These are phyloP conservation scores for Metschnikowia lunata DNA, from an alignment of 805 yeast species.

Conservation along the genomic window DNA sequence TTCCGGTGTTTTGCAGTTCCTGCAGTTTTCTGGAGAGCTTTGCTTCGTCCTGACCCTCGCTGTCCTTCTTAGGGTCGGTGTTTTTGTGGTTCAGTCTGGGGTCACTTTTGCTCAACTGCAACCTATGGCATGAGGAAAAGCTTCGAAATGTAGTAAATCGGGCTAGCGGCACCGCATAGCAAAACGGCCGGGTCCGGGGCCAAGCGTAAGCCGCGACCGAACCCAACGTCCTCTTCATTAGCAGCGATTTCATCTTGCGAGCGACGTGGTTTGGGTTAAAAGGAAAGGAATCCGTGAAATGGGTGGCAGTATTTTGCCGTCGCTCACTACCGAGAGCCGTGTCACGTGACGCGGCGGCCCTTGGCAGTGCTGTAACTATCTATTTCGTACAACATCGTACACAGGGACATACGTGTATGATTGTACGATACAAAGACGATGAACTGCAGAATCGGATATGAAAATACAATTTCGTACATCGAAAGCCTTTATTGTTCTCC, in stretches of 20 bases:
- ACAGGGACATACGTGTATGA: no score
- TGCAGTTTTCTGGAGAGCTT: no score
- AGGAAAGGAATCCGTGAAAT: background rate
- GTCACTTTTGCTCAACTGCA: slow-evolving; percentile 4
- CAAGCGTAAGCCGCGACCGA: background rate
- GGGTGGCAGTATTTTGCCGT: slow-evolving; percentile 3
- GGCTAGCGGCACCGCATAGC: background rate
- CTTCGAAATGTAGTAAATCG: slow-evolving; percentile 1
- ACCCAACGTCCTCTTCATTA: slow-evolving; percentile 4
- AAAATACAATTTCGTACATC: no score
- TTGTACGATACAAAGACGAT: no score
- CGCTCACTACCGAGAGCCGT: background rate
- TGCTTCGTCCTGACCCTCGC: no score
- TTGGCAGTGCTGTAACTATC: no score
- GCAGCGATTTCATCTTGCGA: background rate
- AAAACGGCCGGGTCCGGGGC: background rate
- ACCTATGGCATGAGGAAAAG: slow-evolving; percentile 7
- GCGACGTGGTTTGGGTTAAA: background rate
- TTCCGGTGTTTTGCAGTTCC: no score
- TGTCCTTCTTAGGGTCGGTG: no score
- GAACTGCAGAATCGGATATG: no score
- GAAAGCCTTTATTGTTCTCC: no score
- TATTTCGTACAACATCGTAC: no score
- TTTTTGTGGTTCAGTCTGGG: no score
- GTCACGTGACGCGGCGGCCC: slow-evolving; percentile 7